Conservation (phyloP, 208 protist genomes). For the Trypanosoma caninum region DNA sequence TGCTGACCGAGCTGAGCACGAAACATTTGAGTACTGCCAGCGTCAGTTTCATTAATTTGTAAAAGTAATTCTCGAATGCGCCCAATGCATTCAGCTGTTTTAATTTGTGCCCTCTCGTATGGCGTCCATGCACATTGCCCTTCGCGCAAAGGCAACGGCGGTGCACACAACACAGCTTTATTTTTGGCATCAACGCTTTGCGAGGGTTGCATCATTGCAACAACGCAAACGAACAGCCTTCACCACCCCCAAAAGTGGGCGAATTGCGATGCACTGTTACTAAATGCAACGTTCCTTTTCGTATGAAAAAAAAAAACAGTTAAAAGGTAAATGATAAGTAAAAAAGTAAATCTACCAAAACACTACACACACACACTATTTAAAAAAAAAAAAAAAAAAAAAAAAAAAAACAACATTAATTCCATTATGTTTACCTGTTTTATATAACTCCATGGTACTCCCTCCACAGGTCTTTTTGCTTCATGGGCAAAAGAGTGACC, state of each 20-base stretch:
- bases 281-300: too few species aligned
- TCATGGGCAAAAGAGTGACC: constrained; percentile 62
- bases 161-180: not conserved
- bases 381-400: not conserved
- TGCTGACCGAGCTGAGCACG: constrained; percentile 31
- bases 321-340: not conserved
- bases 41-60: constrained; percentile 30
- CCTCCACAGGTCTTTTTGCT: constrained; percentile 63
- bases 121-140: constrained; percentile 19
- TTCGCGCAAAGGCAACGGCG: constrained; percentile 37
- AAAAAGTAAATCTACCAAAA: not conserved
- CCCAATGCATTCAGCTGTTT: constrained; percentile 30
- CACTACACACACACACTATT: not conserved
- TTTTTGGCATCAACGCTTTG: not conserved
- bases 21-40: constrained; percentile 10
- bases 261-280: too few species aligned
- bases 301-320: not conserved
- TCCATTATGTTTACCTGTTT: not conserved
- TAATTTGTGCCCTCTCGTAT: constrained; percentile 35
- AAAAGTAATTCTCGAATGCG: constrained; percentile 42
- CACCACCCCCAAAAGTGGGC: not conserved
- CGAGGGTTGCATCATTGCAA: not conserved
- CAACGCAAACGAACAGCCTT: not conserved
- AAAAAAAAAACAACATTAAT: not conserved
- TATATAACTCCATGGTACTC: constrained; percentile 39